A percentile compares a stretch with the other conserved stretches of the same genome.
Conservation (phyloP, 179 eudicot species). For the Silene noctiflora region DNA sequence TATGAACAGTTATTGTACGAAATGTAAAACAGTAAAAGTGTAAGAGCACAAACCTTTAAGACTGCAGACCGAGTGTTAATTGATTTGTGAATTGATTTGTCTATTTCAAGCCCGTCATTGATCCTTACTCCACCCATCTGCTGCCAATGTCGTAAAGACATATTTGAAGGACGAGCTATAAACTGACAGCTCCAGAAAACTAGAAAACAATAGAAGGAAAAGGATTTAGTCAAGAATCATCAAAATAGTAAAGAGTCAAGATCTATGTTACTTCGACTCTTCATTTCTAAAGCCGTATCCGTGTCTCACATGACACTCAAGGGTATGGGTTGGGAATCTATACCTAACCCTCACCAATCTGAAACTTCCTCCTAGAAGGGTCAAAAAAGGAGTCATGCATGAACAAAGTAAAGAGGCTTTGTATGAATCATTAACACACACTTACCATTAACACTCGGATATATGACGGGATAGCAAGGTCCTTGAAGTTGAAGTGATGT, state of each 20-base stretch:
- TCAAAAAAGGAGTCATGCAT: background rate
- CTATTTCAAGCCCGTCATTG: conserved; percentile 66
- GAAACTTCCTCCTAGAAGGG: background rate
- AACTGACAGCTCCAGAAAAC: conserved; percentile 96
- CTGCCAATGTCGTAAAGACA: conserved; percentile 79
- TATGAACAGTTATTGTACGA: too few species aligned
- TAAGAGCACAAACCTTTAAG: conserved; percentile 53
- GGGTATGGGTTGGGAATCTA: background rate
- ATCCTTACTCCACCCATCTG: conserved; percentile 88
- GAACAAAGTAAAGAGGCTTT: background rate
- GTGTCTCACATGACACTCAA: background rate
- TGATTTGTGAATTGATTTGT: conserved; percentile 68
- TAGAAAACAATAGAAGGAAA: conserved; percentile 27
- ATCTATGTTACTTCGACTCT: background rate
- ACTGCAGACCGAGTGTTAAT: conserved; percentile 80
- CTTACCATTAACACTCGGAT: conserved; percentile 94
- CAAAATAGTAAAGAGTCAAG: conserved; percentile 4
- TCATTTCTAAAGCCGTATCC: background rate
- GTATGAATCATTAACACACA: background rate
- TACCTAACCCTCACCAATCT: background rate
- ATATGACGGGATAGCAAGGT: conserved; percentile 96
- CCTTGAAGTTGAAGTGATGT: conserved; percentile 92
- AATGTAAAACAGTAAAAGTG: background rate
- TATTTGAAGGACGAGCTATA: conserved; percentile 84
- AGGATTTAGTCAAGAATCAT: background rate